Base-by-base conservation (phyloP, 2,329 filamentous ascomycete species). In the Colletotrichum tabaci region DNA sequence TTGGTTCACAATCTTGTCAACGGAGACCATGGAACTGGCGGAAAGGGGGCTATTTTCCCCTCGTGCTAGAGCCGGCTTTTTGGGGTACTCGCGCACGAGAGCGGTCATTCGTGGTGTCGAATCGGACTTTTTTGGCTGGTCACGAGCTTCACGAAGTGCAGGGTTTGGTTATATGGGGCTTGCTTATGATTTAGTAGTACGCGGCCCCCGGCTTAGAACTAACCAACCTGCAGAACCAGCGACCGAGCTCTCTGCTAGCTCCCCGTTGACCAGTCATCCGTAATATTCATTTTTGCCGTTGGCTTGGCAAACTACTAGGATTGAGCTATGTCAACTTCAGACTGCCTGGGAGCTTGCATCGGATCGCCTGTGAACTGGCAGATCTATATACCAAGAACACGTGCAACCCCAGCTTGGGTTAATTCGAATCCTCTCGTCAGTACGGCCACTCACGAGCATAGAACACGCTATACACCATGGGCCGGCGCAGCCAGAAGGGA, bases 71-170 rank as follows among this genome's bases (percentile, higher is more conserved):
- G 49, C 49, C 47, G 30, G 16, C 44, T 52, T 30, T 23, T n/a
- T 46, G 49, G 49, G 61, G 23, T 53, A 53, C 15, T 55, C 18
- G 3, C 49, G 15, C 35, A 55, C 6, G 16, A 26, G 23, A 30
- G 21, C 40, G 21, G 49, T 23, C 49, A 53, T 53, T 30, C 7
- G 26, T 16, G 23, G 56, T 8, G 47, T n/a, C 13, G 38, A 58
- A 15, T 12, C 23, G 53, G 23, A 42, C 23, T 40, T 40, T 40
- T 21, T 15, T 26, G 35, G 16, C 3, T 16, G 23, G 49, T 63
- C 49, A 63, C 61, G 49, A 35, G 56, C 47, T 63, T 55, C 23
- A 55, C 10, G 6, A 44, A n/a, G 12, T 63, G 49, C 61, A 44
- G 44, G 61, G 23, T 55, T 16, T 46, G 49, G 35, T 55, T 52